Base-by-base conservation (phyloP, 305 asterid genomes). In the Vinca major region DNA sequence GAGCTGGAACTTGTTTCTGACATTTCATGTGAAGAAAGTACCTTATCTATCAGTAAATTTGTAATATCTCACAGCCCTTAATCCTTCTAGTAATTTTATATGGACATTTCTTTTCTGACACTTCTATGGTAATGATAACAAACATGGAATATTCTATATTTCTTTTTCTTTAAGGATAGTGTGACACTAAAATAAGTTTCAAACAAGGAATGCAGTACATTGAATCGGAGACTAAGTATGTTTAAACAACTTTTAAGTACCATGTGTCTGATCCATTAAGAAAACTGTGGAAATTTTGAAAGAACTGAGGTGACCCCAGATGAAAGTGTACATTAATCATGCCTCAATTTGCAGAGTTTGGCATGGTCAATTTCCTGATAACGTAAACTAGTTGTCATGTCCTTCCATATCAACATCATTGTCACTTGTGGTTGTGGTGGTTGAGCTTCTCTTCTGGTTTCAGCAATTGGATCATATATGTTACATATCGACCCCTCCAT, bases 401-500 rank as follows among this genome's bases (percentile, higher is more conserved):
- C 62, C 17, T 33, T 61, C 73, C 66, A 58, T 36, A 3, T 49
- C 48, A 50, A 63, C 70, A 71, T 71, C 58, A 71, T 71, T 63
- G 60, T 33, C 53, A 68, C 21, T 64, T 14, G 63, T 71, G 65
- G 58, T 64, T 14, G 63, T 71, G 65, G 58, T n/a, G 60, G 65
- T 63, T 52, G 66, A 51, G 41, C 58, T 36, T 47, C 69, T 58
- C 26, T 71, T 16, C 65, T 64, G 43, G 26, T n/a, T 44, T 45
- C 16, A 19, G 75, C 53, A 71, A 51, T 53, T 53, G 66, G 65
- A 71, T 53, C 63, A 43, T 36, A 33, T 54, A 44, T 71, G 54
- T 71, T 53, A 67, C 70, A 67, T 53, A 39, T 19, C 48, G 74
- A 67, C 56, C 75, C 78, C 56, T 70, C 78, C 78, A 69, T 52